Evolutionary conservation across 2,329 filamentous ascomycete species (phyloP), one percentile per base, ranked within the genome.

Genomic region (Berkeleyomyces rouxiae): DNA sequence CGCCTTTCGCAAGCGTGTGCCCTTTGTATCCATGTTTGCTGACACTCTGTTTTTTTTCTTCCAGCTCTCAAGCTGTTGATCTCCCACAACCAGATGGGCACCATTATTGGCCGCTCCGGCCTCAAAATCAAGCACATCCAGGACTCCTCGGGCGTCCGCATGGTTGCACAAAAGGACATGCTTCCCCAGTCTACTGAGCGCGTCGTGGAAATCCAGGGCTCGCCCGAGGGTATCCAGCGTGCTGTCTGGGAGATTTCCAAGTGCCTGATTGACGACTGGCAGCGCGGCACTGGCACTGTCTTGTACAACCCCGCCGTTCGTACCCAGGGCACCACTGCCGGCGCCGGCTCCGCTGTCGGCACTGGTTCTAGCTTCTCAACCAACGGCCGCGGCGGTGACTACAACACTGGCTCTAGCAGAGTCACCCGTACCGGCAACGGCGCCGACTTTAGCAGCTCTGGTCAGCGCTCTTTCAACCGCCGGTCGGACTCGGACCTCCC

Each of bases 131-230:
- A 99, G 82, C 89, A 96, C 73, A 99, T 99, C 68, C 93, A 99
- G 74, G 93, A 99, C 73, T 86, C 85, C 39, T 97, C 93, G 4
- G 91, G 91, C 67, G 93, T 97, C 64, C 91, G 93, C 72, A 99
- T 99, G 93, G 91, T 99, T 58, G 93, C 93, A 47, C 93, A 99
- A 75, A 99, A 99, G 77, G 93, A 99, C 71, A 99, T 99, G 93
- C 85, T 99, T 6, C 93, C 93, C 43, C 93, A 99, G 74, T 99
- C 93, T 4, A 99, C 93, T 42, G 93, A 99, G 78, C 87, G 93
- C 67, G 91, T 99, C 69, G 93, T 99, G 67, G 93, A 99, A 73
- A 87, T 99, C 55, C 91, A 96, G 73, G 93, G 93, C 68, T 92
- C 87, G 16, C 91, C 93, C 13, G 90, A 95, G 62, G 91, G 92